Conservation (phyloP, 1,139 yeast species). For the Taphrina wiesneri region DNA sequence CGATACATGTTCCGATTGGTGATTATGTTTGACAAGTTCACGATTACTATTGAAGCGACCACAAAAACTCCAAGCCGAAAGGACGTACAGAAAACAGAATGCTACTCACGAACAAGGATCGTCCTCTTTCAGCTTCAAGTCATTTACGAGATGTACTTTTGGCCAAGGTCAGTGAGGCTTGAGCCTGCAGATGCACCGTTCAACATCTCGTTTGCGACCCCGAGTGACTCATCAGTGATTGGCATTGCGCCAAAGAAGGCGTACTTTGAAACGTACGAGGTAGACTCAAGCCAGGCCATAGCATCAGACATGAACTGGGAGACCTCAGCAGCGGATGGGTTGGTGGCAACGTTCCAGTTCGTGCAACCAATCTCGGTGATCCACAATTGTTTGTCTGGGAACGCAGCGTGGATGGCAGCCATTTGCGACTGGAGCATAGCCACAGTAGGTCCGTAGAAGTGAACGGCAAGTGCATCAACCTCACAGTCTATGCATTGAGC, state of each 20-base stretch:
- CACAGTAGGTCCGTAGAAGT: conserved; percentile 31
- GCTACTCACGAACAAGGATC: not conserved
- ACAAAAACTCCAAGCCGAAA: not conserved
- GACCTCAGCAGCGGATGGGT: conserved; percentile 21
- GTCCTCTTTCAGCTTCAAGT: not conserved
- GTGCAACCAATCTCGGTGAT: conserved; percentile 33
- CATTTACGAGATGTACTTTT: conserved; percentile 1
- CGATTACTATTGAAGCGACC: not conserved
- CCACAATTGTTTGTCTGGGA: conserved; percentile 22
- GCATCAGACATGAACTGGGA: conserved; percentile 23
- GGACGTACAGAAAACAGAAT: not conserved
- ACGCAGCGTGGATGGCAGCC: conserved; percentile 29
- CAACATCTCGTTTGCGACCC: conserved; percentile 18
- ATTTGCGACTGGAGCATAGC: conserved; percentile 20
- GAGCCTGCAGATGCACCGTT: conserved; percentile 28
- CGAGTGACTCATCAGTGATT: conserved; percentile 19
- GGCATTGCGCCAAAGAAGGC: conserved; percentile 31
- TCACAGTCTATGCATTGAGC: conserved; percentile 19
- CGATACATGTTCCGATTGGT: not conserved
- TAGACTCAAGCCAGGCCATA: conserved; percentile 27
- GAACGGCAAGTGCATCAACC: conserved; percentile 17
- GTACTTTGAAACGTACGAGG: conserved; percentile 18
- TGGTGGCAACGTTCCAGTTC: conserved; percentile 31
- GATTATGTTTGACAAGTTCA: not conserved
- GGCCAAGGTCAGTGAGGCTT: conserved; percentile 24